Conservation (phyloP, 768 basidiomycete species). For the Chiua virens region DNA sequence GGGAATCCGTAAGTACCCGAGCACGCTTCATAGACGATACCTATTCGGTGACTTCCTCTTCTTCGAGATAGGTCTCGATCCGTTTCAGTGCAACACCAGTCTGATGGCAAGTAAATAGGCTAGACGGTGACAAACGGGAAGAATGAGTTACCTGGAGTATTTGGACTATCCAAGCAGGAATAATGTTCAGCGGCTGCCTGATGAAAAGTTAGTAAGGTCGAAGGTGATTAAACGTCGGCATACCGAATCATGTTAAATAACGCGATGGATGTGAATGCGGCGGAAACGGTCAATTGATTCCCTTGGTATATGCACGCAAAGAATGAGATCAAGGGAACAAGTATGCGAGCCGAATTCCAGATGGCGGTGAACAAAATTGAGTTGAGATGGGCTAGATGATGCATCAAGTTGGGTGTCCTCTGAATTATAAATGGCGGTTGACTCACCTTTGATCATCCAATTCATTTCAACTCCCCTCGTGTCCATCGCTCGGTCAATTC, state of each 20-base stretch:
- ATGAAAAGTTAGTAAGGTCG: background rate
- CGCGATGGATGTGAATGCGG: slow-evolving; percentile 87
- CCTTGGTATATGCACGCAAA: slow-evolving; percentile 68
- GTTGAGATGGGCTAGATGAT: slow-evolving; percentile 62
- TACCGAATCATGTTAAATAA: slow-evolving; percentile 84
- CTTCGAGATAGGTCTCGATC: slow-evolving; percentile 58
- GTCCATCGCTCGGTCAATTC: slow-evolving; percentile 40
- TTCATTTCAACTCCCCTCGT: slow-evolving; percentile 68
- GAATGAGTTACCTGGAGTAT: slow-evolving; percentile 51
- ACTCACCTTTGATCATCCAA: slow-evolving; percentile 71
- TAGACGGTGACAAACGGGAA: too few relatives aligned
- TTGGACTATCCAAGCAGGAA: slow-evolving; percentile 79
- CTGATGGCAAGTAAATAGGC: slow-evolving; percentile 21
- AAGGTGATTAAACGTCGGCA: background rate
- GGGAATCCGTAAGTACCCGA: slow-evolving; percentile 21
- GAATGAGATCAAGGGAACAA: slow-evolving; percentile 82
- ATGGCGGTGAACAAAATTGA: slow-evolving; percentile 66
- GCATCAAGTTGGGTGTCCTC: background rate
- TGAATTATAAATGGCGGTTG: slow-evolving; percentile 4
- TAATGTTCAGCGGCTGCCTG: slow-evolving; percentile 71
- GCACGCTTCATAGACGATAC: slow-evolving; percentile 55
- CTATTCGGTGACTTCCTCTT: slow-evolving; percentile 62
- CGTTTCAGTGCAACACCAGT: slow-evolving; percentile 58
- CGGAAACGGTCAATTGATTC: slow-evolving; percentile 70
- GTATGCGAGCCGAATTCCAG: slow-evolving; percentile 75